Evolutionary conservation across 2,329 filamentous ascomycete species (phyloP).

Genomic region (Chalara sp.): DNA sequence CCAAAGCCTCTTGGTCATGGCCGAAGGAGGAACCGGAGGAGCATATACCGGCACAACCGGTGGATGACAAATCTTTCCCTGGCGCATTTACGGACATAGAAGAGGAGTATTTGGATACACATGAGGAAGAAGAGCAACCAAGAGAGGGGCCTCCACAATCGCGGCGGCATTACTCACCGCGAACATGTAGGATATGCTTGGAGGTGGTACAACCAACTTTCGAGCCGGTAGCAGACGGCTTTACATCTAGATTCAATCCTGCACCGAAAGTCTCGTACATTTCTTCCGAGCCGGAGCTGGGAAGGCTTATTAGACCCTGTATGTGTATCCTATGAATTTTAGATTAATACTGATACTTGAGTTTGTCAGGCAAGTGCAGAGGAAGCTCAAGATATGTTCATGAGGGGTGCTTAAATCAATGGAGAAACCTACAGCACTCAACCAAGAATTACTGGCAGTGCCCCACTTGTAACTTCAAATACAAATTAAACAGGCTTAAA

Average conservation of each 20-base stretch:
- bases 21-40: constrained; percentile 4
- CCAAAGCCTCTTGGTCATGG: constrained; percentile 18
- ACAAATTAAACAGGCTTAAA: constrained; percentile 68
- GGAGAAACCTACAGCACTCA: constrained; percentile 54
- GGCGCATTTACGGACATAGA: constrained; percentile 6
- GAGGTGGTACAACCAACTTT: constrained; percentile 60
- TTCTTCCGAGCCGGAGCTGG: constrained; percentile 66
- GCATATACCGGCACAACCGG: not conserved
- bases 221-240: constrained; percentile 42
- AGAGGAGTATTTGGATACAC: constrained; percentile 7
- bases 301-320: constrained; percentile 80
- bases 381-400: constrained; percentile 84
- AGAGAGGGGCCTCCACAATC: constrained; percentile 14
- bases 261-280: constrained; percentile 59
- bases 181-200: constrained; percentile 85
- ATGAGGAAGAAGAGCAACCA: not conserved
- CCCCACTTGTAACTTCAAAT: constrained; percentile 79
- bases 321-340: not conserved
- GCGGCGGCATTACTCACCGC: constrained; percentile 54
- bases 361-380: constrained; percentile 60
- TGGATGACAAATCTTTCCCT: not conserved
- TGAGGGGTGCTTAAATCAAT: constrained; percentile 78
- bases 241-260: constrained; percentile 50
- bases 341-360: not conserved
- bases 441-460: constrained; percentile 82